Evolutionary conservation across 495 filamentous ascomycete species (phyloP).

Genomic region (Thozetella sp.): DNA sequence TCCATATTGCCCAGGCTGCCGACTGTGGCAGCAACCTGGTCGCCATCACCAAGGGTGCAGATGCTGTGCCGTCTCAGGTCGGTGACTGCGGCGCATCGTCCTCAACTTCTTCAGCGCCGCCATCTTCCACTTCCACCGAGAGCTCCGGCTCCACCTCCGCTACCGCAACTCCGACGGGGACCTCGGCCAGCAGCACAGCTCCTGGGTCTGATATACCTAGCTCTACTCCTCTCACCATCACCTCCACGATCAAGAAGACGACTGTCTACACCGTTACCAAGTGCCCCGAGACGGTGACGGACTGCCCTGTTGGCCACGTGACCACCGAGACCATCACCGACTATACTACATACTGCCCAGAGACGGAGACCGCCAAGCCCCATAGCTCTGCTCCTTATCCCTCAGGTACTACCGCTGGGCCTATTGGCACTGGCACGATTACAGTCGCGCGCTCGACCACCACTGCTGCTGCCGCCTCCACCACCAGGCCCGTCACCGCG

Average conservation of each 20-base stretch:
- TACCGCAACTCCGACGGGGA: background rate
- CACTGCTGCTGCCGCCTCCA: background rate
- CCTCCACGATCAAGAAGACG: constrained; percentile 43
- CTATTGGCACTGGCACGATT: too few species aligned
- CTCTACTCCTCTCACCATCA: constrained; percentile 4
- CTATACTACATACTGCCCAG: constrained; percentile 20
- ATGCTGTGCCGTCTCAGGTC: constrained; percentile 17
- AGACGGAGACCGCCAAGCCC: too few species aligned
- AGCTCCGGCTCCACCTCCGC: constrained; percentile 2
- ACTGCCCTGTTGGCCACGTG: constrained; percentile 47
- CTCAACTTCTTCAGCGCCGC: constrained; percentile 1
- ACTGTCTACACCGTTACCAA: constrained; percentile 60
- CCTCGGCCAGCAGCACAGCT: constrained; percentile 4
- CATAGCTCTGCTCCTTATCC: too few species aligned
- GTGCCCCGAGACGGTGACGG: constrained; percentile 56
- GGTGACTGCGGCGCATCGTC: constrained; percentile 12
- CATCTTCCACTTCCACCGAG: background rate
- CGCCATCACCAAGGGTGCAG: constrained; percentile 15
- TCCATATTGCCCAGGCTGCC: constrained; percentile 13
- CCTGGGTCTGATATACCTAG: too few species aligned
- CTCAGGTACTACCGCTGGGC: too few species aligned
- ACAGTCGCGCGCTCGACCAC: too few species aligned
- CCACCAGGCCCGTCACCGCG: background rate
- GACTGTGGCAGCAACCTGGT: constrained; percentile 27
- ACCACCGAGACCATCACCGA: constrained; percentile 24